Evolutionary conservation across 345 rosid species (phyloP).

Genomic region (Rhodamnia argentea): DNA sequence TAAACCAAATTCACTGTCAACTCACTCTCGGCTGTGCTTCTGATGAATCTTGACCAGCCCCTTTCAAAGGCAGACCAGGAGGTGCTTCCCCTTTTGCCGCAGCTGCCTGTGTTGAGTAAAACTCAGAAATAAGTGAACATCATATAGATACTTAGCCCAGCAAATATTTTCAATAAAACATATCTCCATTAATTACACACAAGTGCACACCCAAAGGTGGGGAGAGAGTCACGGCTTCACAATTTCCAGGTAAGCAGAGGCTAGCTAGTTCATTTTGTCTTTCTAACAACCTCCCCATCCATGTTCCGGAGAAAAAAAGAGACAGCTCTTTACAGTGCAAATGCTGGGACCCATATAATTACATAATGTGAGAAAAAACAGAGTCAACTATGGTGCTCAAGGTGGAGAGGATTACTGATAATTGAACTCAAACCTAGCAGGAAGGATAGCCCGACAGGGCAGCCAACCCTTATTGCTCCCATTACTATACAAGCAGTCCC

Average conservation of each 20-base stretch:
- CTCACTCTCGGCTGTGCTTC: slow-evolving; percentile 78
- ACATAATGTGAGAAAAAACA: background rate
- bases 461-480: background rate
- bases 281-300: background rate
- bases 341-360: background rate
- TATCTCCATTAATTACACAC: background rate
- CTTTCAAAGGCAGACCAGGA: slow-evolving; percentile 96
- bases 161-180: background rate
- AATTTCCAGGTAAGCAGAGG: background rate
- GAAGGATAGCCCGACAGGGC: background rate
- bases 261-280: background rate
- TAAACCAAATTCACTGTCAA: slow-evolving; percentile 3
- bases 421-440: background rate
- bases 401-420: background rate
- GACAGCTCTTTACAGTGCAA: background rate
- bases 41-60: slow-evolving; percentile 95
- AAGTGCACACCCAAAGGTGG: background rate
- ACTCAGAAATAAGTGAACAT: background rate
- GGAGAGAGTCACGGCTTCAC: background rate
- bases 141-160: background rate
- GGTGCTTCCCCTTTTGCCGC: slow-evolving; percentile 99
- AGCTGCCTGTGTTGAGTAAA: slow-evolving; percentile 60
- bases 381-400: background rate
- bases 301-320: background rate
- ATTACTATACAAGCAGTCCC: background rate